Percentiles rank a stretch among this genome's conserved stretches.
phyloP scores from a whole-genome alignment of 2,329 filamentous ascomycete genomes.

The Gnomoniopsis smithogilvyi region DNA sequence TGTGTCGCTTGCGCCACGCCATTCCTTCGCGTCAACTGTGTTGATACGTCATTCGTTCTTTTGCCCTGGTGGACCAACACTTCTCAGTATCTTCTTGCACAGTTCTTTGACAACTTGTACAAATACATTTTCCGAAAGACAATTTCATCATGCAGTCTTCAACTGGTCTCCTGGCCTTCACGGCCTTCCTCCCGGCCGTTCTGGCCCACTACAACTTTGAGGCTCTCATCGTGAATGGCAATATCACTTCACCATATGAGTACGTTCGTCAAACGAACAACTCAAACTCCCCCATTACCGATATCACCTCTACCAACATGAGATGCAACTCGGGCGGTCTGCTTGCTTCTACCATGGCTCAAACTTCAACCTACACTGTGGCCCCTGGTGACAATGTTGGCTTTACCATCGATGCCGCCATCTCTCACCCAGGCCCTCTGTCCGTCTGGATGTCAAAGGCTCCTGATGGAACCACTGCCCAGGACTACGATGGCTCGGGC shows the following conservation, averaged over 20 bases:
- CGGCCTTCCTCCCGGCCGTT: conserved; percentile 11
- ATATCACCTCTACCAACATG: conserved; percentile 35
- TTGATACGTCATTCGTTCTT: conserved; percentile 16
- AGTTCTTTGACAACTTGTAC: not conserved
- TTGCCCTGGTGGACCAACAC: conserved; percentile 12
- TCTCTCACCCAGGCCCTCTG: conserved; percentile 38
- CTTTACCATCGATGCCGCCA: conserved; percentile 33
- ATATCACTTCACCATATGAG: conserved; percentile 20
- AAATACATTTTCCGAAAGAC: not conserved
- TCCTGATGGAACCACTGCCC: conserved; percentile 25
- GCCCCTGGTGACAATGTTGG: conserved; percentile 37
- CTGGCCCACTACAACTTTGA: conserved; percentile 21
- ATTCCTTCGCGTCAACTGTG: conserved; percentile 13
- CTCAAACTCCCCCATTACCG: conserved; percentile 36
- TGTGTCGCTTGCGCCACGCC: conserved; percentile 15
- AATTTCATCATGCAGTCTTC: conserved; percentile 3
- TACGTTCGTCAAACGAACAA: conserved; percentile 23
- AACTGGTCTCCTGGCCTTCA: conserved; percentile 5
- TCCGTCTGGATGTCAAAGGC: conserved; percentile 35
- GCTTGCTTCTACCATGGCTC: conserved; percentile 29
- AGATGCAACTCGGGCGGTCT: conserved; percentile 33
- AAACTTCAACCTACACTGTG: conserved; percentile 34
- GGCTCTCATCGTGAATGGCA: conserved; percentile 22
- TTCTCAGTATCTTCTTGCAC: not conserved
- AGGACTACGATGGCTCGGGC: conserved; percentile 30